Base-by-base conservation (phyloP, 176 grass and related monocot genomes). In the Oryza longistaminata region DNA sequence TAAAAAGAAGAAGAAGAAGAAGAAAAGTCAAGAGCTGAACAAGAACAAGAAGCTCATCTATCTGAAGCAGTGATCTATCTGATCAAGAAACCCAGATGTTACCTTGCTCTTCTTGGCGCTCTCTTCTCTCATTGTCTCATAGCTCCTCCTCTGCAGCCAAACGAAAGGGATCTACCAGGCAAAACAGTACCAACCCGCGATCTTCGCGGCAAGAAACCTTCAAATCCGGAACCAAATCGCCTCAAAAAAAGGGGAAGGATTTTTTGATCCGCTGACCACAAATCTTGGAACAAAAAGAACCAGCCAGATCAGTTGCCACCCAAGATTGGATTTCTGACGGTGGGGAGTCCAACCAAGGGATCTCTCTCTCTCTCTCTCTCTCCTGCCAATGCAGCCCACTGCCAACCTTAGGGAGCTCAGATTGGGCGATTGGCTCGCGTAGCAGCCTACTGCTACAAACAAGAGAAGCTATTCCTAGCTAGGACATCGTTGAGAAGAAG, bases 31-130 rank as follows among this genome's bases (percentile, higher is more conserved):
- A 62, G 11, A 64, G 53, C 75, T 79, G 9, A 70, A 64, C 27
- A 60, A 79, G 71, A 85, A 72, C 66, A 68, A 52, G 34, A 42
- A 64, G 58, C 21, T 62, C 16, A 40, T 40, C 39, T 8, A 40
- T 40, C 39, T 49, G 24, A 80, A 60, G 24, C 1, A 53, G 21
- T 48, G 69, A 43, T 74, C 44, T 29, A 34, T 60, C 24, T 43
- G 45, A 74, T 58, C 15, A 64, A 34, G 70, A 81, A 27, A 87
- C 69, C 27, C 75, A 31, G 55, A 6, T 17, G 33, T 2, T 82
- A 97, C 94, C 94, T 94, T 97, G 87, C 80, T 92, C 87, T 92
- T 94, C 85, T 97, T 92, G 64, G 49, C 33, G 87, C 83, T 89
- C 53, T 91, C 91, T 46, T 92, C 88, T 40, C 77, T 96, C 93